phyloP scores from a whole-genome alignment of 441 rosid genomes.

The Gossypium schwendimanii region DNA sequence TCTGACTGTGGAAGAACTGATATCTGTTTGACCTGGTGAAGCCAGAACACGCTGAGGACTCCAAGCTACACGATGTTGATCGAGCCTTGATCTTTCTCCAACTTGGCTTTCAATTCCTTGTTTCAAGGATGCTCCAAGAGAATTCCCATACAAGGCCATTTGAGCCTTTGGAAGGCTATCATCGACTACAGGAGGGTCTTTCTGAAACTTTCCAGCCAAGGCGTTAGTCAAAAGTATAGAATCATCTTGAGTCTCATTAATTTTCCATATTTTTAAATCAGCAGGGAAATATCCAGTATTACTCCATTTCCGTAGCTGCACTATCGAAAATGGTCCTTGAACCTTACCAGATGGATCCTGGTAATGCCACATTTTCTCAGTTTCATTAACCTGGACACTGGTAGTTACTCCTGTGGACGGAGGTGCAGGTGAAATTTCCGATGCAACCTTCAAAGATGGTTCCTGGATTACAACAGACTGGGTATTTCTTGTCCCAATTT shows the following conservation, averaged over 20 bases:
- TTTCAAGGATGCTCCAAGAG: conserved; percentile 18
- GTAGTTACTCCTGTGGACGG: conserved; percentile 28
- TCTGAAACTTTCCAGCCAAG: conserved; percentile 56
- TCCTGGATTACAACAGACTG: conserved; percentile 29
- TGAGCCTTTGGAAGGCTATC: conserved; percentile 32
- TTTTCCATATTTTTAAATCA: conserved; percentile 74
- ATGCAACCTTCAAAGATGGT: conserved; percentile 30
- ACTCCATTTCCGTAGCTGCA: conserved; percentile 91
- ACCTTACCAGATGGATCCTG: conserved; percentile 83
- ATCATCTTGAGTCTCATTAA: conserved; percentile 51
- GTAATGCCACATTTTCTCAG: conserved; percentile 89
- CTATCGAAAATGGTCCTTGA: conserved; percentile 91
- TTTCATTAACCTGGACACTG: conserved; percentile 45
- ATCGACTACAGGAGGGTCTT: conserved; percentile 36
- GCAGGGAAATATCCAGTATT: conserved; percentile 83
- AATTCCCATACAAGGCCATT: conserved; percentile 22
- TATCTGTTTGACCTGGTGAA: conserved; percentile 25
- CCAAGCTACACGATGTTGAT: conserved; percentile 24
- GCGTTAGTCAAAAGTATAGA: conserved; percentile 71
- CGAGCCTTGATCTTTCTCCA: conserved; percentile 26
- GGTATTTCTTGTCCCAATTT: conserved; percentile 27
- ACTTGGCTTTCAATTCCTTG: conserved; percentile 22
- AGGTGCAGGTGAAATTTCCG: conserved; percentile 36
- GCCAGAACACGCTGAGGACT: conserved; percentile 17
- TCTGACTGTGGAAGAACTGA: conserved; percentile 22